Base-by-base conservation (phyloP, 495 filamentous ascomycete species). In the Margaritispora aquatica region DNA sequence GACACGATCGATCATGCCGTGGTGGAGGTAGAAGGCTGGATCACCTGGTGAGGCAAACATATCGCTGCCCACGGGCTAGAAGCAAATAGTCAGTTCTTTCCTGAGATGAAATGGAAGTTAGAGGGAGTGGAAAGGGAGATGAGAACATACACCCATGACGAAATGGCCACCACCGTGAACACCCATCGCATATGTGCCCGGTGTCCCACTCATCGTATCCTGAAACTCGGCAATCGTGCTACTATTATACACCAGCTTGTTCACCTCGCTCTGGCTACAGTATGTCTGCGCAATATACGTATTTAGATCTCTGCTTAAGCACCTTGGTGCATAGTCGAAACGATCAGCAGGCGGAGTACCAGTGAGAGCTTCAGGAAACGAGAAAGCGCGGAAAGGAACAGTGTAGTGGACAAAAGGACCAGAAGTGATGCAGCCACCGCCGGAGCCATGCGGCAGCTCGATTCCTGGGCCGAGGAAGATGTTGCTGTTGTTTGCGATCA, bases 231-330 rank as follows among this genome's bases (percentile, higher is more conserved):
- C 27, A 20, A 57, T 55, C 19, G 26, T 48, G 3, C 41, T 60
- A 13, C 49, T 23, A 9, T 70, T 15, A 22, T 60, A 63, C 26
- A 66, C 63, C 13, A 60, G 41, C 17, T 57, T 61, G 26, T 77
- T 57, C 27, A 61, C 52, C 22, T 26, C 29, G 9, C 48, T 17
- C 4, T 57, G 46, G 15, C 52, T 57, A 15, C 31, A 17, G 36
- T 51, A 57, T 7, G 36, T 57, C 2, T 66, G 44, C 66, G 53
- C 51, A 19, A 59, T 27, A n/a, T 67, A 71, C 11, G 76, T 69
- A 53, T 78, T 79, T 58, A 92, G 71, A 64, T 90, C 87, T 15
- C 89, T 81, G 29, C 73, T 79, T 53, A 92, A 70, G 55, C 88
- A 92, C 46, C 85, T 83, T 0, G 82, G 83, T 70, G 87, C 88